These are phyloP conservation scores for Chamaenerion angustifolium DNA, from an alignment of 345 rosid species.

Conservation along the genomic window DNA sequence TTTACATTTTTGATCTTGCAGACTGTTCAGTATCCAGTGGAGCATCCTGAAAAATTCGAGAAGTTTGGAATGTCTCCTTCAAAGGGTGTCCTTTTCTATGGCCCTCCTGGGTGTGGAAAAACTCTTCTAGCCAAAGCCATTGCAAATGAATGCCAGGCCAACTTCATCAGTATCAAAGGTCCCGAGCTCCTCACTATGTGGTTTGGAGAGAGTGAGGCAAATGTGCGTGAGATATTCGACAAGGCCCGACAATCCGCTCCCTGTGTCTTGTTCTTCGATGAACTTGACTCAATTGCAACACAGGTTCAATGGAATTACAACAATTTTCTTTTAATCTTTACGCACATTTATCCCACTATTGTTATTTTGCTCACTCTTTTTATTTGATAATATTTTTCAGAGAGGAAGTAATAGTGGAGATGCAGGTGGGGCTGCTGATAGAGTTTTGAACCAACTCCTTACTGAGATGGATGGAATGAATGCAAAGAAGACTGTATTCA, in stretches of 20 bases:
- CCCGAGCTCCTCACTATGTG: conserved; percentile 98
- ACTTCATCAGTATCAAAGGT: conserved; percentile 91
- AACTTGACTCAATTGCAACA: conserved; percentile 93
- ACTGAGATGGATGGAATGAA: conserved; percentile 99
- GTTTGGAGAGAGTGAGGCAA: conserved; percentile 97
- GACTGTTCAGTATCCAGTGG: conserved; percentile 99
- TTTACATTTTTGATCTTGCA: conserved; percentile 12
- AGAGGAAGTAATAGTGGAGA: conserved; percentile 89
- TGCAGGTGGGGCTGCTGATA: conserved; percentile 97
- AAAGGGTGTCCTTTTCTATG: conserved; percentile 90
- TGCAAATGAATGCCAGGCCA: conserved; percentile 94
- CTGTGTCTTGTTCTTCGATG: conserved; percentile 86
- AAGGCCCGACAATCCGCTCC: conserved; percentile 96
- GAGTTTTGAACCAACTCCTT: conserved; percentile 86
- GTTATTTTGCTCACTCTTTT: background rate
- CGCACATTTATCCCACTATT: too few relatives aligned
- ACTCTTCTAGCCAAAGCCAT: conserved; percentile 97
- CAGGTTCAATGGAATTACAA: conserved; percentile 32
- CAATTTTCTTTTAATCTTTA: background rate
- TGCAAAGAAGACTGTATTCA: conserved; percentile 89
- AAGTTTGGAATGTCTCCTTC: conserved; percentile 98
- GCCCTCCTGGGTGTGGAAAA: conserved; percentile 98
- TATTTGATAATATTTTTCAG: conserved; percentile 17
- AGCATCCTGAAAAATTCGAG: conserved; percentile 96
- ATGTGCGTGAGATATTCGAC: conserved; percentile 90